A percentile compares a stretch with the other conserved stretches of the same genome.
Evolutionary conservation across 2,329 filamentous ascomycete genomes (phyloP).

Genomic region (Alternaria sp.): DNA sequence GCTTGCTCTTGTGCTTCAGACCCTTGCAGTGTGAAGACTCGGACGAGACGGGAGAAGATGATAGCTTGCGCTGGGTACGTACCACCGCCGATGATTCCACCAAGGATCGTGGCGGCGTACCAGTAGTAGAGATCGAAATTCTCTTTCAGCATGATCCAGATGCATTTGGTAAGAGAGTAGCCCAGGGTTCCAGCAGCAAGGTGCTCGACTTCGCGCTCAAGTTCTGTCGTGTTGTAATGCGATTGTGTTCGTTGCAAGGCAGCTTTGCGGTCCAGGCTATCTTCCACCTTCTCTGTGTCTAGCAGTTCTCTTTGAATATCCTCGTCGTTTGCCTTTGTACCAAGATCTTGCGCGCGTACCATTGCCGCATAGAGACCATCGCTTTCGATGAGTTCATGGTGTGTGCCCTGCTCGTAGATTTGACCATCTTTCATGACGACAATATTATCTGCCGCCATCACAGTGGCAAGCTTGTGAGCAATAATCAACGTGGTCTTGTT

Average conservation of each 20-base stretch:
- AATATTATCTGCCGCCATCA: slow-evolving; percentile 62
- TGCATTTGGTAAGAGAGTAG: slow-evolving; percentile 19
- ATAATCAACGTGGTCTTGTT: slow-evolving; percentile 94
- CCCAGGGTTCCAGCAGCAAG: slow-evolving; percentile 16
- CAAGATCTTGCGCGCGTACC: slow-evolving; percentile 21
- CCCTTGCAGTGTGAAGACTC: slow-evolving; percentile 27
- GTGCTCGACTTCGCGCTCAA: slow-evolving; percentile 16
- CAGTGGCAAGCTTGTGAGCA: slow-evolving; percentile 90
- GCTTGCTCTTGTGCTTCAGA: slow-evolving; percentile 18
- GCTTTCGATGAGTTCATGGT: slow-evolving; percentile 48
- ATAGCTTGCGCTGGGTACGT: slow-evolving; percentile 24
- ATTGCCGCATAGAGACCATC: slow-evolving; percentile 19
- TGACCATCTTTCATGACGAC: slow-evolving; percentile 75
- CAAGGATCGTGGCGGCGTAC: slow-evolving; percentile 2
- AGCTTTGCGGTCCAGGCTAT: slow-evolving; percentile 8
- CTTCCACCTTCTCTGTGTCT: slow-evolving; percentile 5
- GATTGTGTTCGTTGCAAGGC: slow-evolving; percentile 15
- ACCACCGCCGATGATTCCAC: slow-evolving; percentile 3
- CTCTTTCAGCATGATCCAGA: slow-evolving; percentile 25
- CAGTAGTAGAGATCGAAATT: slow-evolving; percentile 12
- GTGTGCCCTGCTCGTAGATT: slow-evolving; percentile 71
- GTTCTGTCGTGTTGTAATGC: slow-evolving; percentile 4
- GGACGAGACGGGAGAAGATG: slow-evolving; percentile 24
- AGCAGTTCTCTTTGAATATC: slow-evolving; percentile 3
- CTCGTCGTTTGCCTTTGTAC: slow-evolving; percentile 30